phyloP scores from a whole-genome alignment of 768 basidiomycete species.

The Suillus plorans region DNA sequence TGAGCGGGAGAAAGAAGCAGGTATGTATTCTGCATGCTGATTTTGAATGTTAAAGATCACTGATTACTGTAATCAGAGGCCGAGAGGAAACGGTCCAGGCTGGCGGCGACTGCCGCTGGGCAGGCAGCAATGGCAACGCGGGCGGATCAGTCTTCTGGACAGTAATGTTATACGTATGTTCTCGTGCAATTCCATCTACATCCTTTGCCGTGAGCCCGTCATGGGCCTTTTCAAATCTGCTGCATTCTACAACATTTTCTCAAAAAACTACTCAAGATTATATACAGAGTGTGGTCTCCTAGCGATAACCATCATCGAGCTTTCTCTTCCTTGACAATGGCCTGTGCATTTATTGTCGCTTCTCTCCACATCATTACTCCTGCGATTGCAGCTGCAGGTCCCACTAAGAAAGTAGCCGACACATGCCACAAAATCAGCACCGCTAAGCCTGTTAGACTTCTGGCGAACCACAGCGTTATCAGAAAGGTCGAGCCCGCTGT shows the following conservation, averaged over 20 bases:
- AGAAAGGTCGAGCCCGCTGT: conserved; percentile 38
- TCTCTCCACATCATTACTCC: conserved; percentile 50
- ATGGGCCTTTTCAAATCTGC: neutral
- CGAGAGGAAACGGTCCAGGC: conserved; percentile 86
- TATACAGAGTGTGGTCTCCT: neutral
- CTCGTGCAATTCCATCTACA: neutral
- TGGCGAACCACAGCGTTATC: conserved; percentile 47
- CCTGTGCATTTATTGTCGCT: conserved; percentile 17
- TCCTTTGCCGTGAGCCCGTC: neutral
- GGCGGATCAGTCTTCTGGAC: conserved; percentile 37
- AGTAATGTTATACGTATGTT: conserved; percentile 26
- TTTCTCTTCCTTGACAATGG: neutral
- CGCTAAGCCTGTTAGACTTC: conserved; percentile 30
- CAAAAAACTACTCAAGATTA: neutral
- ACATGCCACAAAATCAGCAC: conserved; percentile 40
- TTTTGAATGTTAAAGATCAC: neutral
- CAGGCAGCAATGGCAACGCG: conserved; percentile 84
- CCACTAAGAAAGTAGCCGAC: conserved; percentile 37
- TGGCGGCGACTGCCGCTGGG: conserved; percentile 89
- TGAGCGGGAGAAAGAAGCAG: conserved; percentile 96
- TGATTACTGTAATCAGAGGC: conserved; percentile 59
- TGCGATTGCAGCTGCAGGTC: conserved; percentile 48
- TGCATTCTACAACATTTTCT: neutral
- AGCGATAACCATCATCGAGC: neutral
- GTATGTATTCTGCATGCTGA: conserved; percentile 38